These are phyloP conservation scores for Linum tenue DNA, from an alignment of 345 rosid species.

Conservation along the genomic window DNA sequence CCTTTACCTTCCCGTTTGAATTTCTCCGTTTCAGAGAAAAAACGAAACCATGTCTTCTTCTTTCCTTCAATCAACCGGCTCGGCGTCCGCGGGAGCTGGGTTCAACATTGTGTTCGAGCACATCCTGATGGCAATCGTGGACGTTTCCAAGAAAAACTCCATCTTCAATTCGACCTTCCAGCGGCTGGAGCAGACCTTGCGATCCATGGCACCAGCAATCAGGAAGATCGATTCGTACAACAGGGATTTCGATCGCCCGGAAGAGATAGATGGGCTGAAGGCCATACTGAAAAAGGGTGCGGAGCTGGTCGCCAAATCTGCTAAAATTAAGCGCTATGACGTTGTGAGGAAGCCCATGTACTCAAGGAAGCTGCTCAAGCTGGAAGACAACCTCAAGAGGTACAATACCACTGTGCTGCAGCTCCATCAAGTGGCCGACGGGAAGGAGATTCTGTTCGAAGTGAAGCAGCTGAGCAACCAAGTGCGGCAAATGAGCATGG, in stretches of 20 bases:
- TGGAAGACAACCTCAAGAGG: not conserved
- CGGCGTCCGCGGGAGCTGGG: not conserved
- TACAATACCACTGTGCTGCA: conserved; percentile 1
- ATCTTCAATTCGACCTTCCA: not conserved
- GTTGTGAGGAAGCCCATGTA: conserved; percentile 4
- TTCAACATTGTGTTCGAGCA: not conserved
- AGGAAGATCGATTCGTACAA: conserved; percentile 2
- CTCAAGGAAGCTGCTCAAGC: conserved; percentile 12
- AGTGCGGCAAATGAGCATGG: not conserved
- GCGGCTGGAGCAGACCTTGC: not conserved
- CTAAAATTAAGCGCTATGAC: not conserved
- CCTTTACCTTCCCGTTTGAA: too few species aligned
- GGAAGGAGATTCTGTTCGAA: conserved; percentile 8
- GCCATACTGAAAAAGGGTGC: conserved; percentile 3
- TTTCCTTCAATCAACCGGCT: not conserved
- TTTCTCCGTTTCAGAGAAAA: too few species aligned
- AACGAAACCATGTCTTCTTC: not conserved
- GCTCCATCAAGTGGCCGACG: not conserved
- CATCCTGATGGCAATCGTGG: not conserved
- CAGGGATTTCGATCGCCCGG: conserved; percentile 8
- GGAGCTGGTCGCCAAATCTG: conserved; percentile 4
- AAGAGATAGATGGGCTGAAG: not conserved
- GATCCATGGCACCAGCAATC: not conserved
- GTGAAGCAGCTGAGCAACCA: not conserved
- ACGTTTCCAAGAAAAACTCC: not conserved